Evolutionary conservation across 805 yeast genomes (phyloP), one percentile per base, ranked within the genome.

Genomic region (Starmerella floris): DNA sequence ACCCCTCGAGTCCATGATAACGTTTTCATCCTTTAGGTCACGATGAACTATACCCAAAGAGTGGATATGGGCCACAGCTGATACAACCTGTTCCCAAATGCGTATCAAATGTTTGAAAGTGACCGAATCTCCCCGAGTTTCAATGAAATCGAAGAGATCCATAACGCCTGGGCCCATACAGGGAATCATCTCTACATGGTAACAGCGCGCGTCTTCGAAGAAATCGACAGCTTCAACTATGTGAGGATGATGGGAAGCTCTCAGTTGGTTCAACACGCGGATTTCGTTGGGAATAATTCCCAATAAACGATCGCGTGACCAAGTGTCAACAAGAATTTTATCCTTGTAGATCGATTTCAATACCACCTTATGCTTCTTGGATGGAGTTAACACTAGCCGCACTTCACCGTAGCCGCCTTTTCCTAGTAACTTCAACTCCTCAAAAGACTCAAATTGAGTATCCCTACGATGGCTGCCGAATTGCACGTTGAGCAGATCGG

Each of bases 231-330:
- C 70, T 49, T 80, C 68, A 72, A 85, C 75, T 35, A 87, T 82
- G 60, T 84, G 85, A 4, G 88, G 91, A 60, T 88, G 96, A 1
- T 91, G 93, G 44, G 73, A 72, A 35, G 66, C 63, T 3, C 56
- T 35, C 45, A 88, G 63, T n/a, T 77, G 76, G 25, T 88, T 78
- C 83, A 91, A 78, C 36, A 91, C 77, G 59, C 85, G 94, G 51
- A 91, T 91, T 60, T 91, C 98, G n/a, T 88, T 77, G 2, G 97
- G 97, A 30, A 91, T 80, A 0, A 95, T 87, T 5, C 98, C 98
- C 33, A 91, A 64, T 46, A 72, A 73, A 22, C 95, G 73, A 60
- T 91, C 97, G 42, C 97, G 69, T 2, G 85, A 94, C 98, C 98
- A 91, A 0, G 97, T 85, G 59, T 91, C 98, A 10, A 91, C 95